Evolutionary conservation across 139 green algal species (phyloP).

Genomic region (Chlorella sp.): DNA sequence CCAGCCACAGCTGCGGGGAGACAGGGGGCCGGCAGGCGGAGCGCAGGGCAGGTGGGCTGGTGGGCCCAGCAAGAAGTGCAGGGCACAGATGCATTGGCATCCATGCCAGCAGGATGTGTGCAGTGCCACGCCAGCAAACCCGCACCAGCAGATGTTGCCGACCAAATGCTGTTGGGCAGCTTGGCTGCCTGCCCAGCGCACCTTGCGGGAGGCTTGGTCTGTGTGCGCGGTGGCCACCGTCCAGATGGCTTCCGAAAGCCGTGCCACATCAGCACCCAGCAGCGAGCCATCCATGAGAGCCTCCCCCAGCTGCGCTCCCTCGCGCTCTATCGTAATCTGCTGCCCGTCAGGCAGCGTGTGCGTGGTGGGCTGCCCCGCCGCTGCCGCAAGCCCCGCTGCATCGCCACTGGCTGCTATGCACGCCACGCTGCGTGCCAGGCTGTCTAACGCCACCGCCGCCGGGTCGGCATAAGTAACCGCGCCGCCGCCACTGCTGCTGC

Average conservation of each 20-base stretch:
- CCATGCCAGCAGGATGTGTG: background rate
- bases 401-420: slow-evolving; percentile 19
- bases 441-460: background rate
- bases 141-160: no score
- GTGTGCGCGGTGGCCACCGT: background rate
- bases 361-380: background rate
- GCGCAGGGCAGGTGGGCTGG: background rate
- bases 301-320: slow-evolving; percentile 49
- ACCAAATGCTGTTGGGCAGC: no score
- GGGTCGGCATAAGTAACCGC: background rate
- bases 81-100: background rate
- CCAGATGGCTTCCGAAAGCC: slow-evolving; percentile 41
- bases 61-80: background rate
- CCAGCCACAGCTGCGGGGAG: slow-evolving; percentile 42
- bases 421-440: slow-evolving; percentile 11
- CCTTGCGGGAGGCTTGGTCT: slow-evolving; percentile 46
- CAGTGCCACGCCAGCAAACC: background rate
- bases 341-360: slow-evolving; percentile 70
- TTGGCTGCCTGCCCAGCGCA: slow-evolving; percentile 14
- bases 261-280: slow-evolving; percentile 34
- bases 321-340: slow-evolving; percentile 44
- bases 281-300: slow-evolving; percentile 56
- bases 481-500: background rate
- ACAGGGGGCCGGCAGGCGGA: background rate
- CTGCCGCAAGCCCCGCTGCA: slow-evolving; percentile 2